Conservation (phyloP, 106 monocot species). For the Allium fistulosum region DNA sequence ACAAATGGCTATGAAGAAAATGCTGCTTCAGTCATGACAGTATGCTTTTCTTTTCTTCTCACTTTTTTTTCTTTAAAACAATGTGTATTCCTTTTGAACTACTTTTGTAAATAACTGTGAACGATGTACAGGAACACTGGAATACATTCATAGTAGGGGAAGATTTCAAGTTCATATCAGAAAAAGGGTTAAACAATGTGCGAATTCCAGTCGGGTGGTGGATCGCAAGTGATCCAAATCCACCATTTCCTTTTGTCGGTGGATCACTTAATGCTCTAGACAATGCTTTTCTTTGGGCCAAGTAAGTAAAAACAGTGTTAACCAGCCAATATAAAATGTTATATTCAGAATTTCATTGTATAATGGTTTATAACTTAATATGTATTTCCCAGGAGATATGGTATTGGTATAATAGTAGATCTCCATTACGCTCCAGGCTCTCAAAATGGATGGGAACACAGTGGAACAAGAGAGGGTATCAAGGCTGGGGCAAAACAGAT, state of each 20-base stretch:
- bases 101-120: not conserved
- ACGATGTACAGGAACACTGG: constrained; percentile 41
- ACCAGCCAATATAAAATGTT: no score
- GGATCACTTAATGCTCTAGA: constrained; percentile 61
- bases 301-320: constrained; percentile 27
- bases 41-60: not conserved
- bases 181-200: constrained; percentile 67
- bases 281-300: constrained; percentile 72
- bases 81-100: constrained; percentile 4
- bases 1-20: constrained; percentile 62
- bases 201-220: constrained; percentile 92
- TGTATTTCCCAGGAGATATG: no score
- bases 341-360: no score
- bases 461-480: no score
- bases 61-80: not conserved
- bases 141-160: constrained; percentile 49
- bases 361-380: no score
- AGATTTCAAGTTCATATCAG: constrained; percentile 64
- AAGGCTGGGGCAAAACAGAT: no score
- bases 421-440: no score
- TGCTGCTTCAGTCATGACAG: not conserved
- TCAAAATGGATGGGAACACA: no score
- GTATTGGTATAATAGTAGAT: no score
- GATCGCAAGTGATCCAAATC: constrained; percentile 72
- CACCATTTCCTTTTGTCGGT: constrained; percentile 72